phyloP scores from a whole-genome alignment of 75 land plant genomes.

The Pseudotsuga menziesii region DNA sequence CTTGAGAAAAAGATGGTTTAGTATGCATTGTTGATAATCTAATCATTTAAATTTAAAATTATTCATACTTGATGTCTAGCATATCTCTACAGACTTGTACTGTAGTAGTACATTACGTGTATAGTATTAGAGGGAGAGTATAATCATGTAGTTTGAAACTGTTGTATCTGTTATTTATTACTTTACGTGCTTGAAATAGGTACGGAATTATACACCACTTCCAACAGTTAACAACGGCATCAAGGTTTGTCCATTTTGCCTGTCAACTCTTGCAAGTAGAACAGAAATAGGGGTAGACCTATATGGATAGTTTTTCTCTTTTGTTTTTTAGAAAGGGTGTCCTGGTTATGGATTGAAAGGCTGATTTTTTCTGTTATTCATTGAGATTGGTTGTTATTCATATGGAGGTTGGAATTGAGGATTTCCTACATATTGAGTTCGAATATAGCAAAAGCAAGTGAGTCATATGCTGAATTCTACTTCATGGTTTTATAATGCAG shows the following conservation, averaged over 20 bases:
- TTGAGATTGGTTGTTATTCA: constrained; percentile 20
- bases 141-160: neutral
- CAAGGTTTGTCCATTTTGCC: constrained; percentile 51
- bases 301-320: neutral
- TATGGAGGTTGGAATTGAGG: constrained; percentile 99
- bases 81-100: neutral
- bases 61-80: neutral
- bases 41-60: neutral
- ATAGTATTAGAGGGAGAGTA: neutral
- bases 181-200: constrained; percentile 37
- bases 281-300: neutral
- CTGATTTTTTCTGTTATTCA: neutral
- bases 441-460: constrained; percentile 99
- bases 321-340: neutral
- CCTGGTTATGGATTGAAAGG: neutral
- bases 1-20: too few relatives aligned
- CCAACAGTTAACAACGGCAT: constrained; percentile 93
- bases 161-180: neutral
- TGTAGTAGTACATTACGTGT: neutral
- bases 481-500: neutral
- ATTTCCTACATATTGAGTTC: constrained; percentile 98
- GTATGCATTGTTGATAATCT: too few relatives aligned
- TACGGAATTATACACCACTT: constrained; percentile 75
- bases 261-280: neutral
- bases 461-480: constrained; percentile 11